Conservation (phyloP, 768 basidiomycete species). For the Trametes coccinea region DNA sequence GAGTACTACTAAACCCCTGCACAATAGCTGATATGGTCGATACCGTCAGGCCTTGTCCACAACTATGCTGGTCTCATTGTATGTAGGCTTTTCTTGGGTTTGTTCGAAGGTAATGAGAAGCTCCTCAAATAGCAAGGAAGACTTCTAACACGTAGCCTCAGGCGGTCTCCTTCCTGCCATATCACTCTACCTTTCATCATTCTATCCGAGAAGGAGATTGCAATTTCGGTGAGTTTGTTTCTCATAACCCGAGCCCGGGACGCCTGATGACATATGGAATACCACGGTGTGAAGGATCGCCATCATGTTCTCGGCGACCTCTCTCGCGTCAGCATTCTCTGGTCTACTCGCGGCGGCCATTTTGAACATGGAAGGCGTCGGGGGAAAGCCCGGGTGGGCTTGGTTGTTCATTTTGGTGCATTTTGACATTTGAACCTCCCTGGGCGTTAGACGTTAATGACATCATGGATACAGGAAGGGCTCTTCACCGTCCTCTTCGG, state of each 20-base stretch:
- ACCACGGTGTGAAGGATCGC: slow-evolving; percentile 22
- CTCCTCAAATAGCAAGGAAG: too few relatives aligned
- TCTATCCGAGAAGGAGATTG: slow-evolving; percentile 32
- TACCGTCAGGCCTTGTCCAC: slow-evolving; percentile 42
- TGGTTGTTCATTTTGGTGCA: slow-evolving; percentile 66
- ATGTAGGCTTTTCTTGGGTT: slow-evolving; percentile 51
- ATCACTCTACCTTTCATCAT: slow-evolving; percentile 30
- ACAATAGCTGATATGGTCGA: neutral
- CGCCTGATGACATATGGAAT: slow-evolving; percentile 31
- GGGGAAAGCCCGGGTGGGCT: slow-evolving; percentile 58
- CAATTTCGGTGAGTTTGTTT: slow-evolving; percentile 30
- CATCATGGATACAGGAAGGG: slow-evolving; percentile 44
- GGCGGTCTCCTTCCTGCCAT: slow-evolving; percentile 47
- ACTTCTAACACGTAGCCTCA: slow-evolving; percentile 22
- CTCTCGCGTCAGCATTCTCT: slow-evolving; percentile 59
- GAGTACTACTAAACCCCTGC: neutral
- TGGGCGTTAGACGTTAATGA: too few relatives aligned
- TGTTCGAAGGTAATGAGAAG: slow-evolving; percentile 53
- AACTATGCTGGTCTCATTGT: slow-evolving; percentile 54
- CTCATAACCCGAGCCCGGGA: slow-evolving; percentile 10
- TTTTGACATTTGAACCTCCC: neutral
- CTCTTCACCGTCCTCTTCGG: slow-evolving; percentile 64
- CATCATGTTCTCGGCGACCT: slow-evolving; percentile 47
- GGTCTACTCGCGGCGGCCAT: slow-evolving; percentile 66
- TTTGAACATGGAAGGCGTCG: slow-evolving; percentile 53